Percentiles rank a stretch among this genome's conserved stretches.
Evolutionary conservation across 2,329 filamentous ascomycete species (phyloP).

Genomic region (Dothiorella sarmentorum): DNA sequence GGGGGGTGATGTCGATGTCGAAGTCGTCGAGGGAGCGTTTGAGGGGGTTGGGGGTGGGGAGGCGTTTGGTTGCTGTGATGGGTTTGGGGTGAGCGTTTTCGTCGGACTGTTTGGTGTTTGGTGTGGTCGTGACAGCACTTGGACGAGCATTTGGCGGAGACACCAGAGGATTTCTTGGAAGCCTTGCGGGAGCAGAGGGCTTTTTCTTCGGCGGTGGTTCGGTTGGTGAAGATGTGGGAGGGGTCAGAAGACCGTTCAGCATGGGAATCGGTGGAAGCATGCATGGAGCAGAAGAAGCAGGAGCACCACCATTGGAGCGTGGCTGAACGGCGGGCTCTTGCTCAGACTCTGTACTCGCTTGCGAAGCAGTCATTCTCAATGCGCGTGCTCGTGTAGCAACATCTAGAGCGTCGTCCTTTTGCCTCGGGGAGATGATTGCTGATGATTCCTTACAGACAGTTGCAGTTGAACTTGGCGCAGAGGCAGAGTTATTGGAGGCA

Average conservation of each 20-base stretch:
- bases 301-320: not conserved
- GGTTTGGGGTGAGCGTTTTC: not conserved
- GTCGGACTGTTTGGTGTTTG: not conserved
- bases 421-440: not conserved
- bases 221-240: not conserved
- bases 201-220: not conserved
- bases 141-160: not conserved
- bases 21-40: conserved; percentile 8
- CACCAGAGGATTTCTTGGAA: not conserved
- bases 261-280: not conserved
- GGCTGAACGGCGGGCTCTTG: not conserved
- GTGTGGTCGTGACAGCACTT: not conserved
- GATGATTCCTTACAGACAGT: not conserved
- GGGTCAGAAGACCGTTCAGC: not conserved
- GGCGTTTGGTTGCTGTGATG: not conserved
- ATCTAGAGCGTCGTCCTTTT: not conserved
- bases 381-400: not conserved
- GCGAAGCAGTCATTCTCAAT: not conserved
- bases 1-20: conserved; percentile 1
- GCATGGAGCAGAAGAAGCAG: no score
- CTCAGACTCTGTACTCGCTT: not conserved
- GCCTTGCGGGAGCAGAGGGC: not conserved
- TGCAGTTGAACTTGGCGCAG: not conserved
- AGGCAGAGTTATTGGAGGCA: not conserved
- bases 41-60: not conserved